Evolutionary conservation across 208 protist species (phyloP), one percentile per base, ranked within the genome.

Genomic region (Acanthamoeba triangularis): DNA sequence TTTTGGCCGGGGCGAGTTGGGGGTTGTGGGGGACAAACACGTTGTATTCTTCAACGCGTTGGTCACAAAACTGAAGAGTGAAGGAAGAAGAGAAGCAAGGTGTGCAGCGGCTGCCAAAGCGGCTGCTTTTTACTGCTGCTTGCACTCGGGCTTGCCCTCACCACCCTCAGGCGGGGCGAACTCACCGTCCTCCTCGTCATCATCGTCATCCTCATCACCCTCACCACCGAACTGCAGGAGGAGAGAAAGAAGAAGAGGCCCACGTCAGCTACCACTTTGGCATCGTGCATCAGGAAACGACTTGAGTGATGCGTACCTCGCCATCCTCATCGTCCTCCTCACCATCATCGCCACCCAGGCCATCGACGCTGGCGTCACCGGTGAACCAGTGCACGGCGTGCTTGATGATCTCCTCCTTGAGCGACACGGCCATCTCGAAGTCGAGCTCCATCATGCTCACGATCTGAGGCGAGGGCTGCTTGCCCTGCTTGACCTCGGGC

Each of bases 381-480:
- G 91, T 94, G 67, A 94, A 85, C 91, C 91, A 94, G 52, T 78
- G 30, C 23, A 94, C 72, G 91, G 91, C 80, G 80, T 95, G 78
- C 28, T 63, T 63, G 93, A 95, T 95, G 74, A 93, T 93, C 93
- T 95, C 63, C 49, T 65, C 37, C 93, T 92, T 72, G 35, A 93
- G 18, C 7, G 47, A n/a, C 16, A 91, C 76, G 33, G 92, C 92
- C 92, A 95, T 91, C 76, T 84, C 92, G 61, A 95, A 95, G 78
- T 95, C 92, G 30, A 95, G 41, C 76, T 61, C 92, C 67, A 95
- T 84, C 76, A 41, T 63, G 93, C 37, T 90, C 33, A 74, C 65
- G n/a, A 54, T 72, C 78, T 93, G 10, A 14, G 18, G 30, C 44
- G 54, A 78, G 37, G 72, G 20, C 28, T 63, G 63, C 91, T 85